Conservation (phyloP, 352 stramenopile genomes). For the Pythium aphanidermatum region DNA sequence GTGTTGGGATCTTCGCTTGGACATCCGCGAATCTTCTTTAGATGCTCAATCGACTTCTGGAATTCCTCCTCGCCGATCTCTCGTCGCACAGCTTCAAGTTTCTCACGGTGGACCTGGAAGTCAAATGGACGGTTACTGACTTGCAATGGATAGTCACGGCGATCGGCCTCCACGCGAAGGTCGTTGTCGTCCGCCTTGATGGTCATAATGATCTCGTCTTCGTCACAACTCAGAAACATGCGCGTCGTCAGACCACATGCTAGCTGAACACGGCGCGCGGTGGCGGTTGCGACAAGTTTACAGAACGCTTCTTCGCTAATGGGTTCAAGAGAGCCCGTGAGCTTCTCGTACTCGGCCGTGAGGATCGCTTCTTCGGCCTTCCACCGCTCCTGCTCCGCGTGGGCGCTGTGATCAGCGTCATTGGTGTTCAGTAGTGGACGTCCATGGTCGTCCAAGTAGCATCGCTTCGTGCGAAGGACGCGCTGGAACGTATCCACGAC, state of each 20-base stretch:
- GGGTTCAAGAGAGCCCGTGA: constrained; percentile 28
- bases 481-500: constrained; percentile 70
- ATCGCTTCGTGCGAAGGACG: constrained; percentile 57
- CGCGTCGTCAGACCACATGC: constrained; percentile 71
- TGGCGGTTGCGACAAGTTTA: constrained; percentile 54
- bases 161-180: constrained; percentile 61
- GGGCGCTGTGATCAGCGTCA: constrained; percentile 47
- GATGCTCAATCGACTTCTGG: constrained; percentile 47
- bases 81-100: constrained; percentile 35
- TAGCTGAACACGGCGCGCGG: constrained; percentile 63
- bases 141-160: constrained; percentile 62
- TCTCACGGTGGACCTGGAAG: constrained; percentile 36
- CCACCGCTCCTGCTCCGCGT: constrained; percentile 34
- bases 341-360: constrained; percentile 54
- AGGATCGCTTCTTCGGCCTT: constrained; percentile 35
- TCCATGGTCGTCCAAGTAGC: constrained; percentile 64
- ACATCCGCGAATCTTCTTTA: constrained; percentile 43
- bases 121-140: constrained; percentile 76
- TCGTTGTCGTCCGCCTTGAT: constrained; percentile 77
- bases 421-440: constrained; percentile 30
- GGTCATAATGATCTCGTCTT: constrained; percentile 79
- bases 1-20: constrained; percentile 26
- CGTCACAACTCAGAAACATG: constrained; percentile 73
- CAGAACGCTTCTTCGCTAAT: constrained; percentile 64
- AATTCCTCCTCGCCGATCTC: constrained; percentile 52